Evolutionary conservation across 345 rosid species (phyloP), one percentile per base, ranked within the genome.

Genomic region (Adansonia digitata): DNA sequence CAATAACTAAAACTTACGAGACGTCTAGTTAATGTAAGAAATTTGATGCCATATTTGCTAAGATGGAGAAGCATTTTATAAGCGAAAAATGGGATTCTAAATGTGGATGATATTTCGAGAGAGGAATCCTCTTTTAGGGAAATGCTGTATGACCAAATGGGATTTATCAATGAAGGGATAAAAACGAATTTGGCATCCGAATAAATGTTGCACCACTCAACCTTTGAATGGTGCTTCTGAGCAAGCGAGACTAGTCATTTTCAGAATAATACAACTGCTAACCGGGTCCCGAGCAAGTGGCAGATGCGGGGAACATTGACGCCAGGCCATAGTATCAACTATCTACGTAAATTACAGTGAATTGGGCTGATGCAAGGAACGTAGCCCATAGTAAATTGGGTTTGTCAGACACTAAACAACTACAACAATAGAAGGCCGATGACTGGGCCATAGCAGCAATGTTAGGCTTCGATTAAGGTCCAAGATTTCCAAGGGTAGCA

Each of bases 161-260:
- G 31, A 48, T 18, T 29, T 13, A 20, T 4, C 2, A 11, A 35
- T 5, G 13, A 68, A 48, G 27, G 9, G 59, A 31, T 69, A 9
- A 31, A 20, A 34, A 49, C 45, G 73, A 69, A 69, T 69, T 49
- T 69, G 72, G 57, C 72, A 69, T 69, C 57, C 40, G 72, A 69
- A 69, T 69, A 69, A 46, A 48, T 27, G 14, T 17, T 29, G 40
- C 17, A 14, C 39, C 39, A n/a, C n/a, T 68, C 9, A 14, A 45
- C 10, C 39, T 20, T 27, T 29, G 7, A 46, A 69, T 46, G 45
- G 57, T 2, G 22, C 14, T 14, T 14, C 12, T 22, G 46, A 10
- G 27, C 43, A n/a, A 18, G 67, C 13, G 6, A 7, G 51, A 13
- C 14, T 46, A 7, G n/a, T 68, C 56, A 1, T 46, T 27, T 46